Base-by-base conservation (phyloP, 2,329 filamentous ascomycete genomes). In the Paecilomyces sp. region DNA sequence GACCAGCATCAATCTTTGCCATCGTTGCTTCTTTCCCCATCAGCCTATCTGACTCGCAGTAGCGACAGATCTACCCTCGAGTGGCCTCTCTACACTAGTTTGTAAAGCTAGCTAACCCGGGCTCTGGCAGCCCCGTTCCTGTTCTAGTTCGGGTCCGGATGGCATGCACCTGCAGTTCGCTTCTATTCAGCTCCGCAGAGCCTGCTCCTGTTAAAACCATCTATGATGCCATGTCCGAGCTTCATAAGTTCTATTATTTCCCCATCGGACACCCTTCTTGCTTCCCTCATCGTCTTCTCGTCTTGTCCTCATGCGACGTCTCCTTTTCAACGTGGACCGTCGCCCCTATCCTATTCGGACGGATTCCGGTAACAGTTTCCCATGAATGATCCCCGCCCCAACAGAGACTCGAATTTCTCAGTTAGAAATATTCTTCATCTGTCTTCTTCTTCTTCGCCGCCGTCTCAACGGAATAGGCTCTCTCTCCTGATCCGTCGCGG, bases 401-500 rank as follows among this genome's bases (percentile, higher is more conserved):
- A 68, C 64, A 64, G 67, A 66, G 70, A 69, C 65, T 64, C 71
- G 63, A 69, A 68, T 58, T 63, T 66, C 58, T 75, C 58, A 66
- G 68, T 70, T 61, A 65, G 59, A 61, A 60, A 60, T 63, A 60
- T 63, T 65, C 28, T 61, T 66, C 34, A 25, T 13, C 5, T 30
- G 8, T 66, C 69, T 60, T 63, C 69, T 31, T 66, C 69, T 60
- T 63, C 69, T 31, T 33, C 31, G 31, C 64, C 67, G 51, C 63
- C 67, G 57, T 66, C 69, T 54, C 63, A 68, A 60, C 69, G 69
- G 57, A 68, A 65, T 59, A 68, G 68, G 64, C 66, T 72, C 34
- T 69, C 70, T 54, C 61, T 69, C 56, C 63, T 75, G 33, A 65
- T 73, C 59, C 73, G 71, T 65, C 72, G 71, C 70, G 70, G 71